Base-by-base conservation (phyloP, 2,329 filamentous ascomycete genomes). In the Chaetomiaceae sp. region DNA sequence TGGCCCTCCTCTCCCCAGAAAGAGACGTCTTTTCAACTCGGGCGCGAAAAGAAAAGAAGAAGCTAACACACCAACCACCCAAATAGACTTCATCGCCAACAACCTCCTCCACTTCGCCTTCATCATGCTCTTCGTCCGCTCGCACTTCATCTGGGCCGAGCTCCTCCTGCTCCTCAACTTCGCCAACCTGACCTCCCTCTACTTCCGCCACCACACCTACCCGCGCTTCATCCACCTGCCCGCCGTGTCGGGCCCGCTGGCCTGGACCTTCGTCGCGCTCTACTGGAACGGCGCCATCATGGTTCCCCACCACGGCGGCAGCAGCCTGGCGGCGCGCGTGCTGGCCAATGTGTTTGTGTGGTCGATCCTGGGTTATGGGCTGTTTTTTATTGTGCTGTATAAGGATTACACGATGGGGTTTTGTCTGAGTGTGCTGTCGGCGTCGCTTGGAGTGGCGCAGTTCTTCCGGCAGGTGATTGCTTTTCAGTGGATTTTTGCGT, bases 401-500 rank as follows among this genome's bases (percentile, higher is more conserved):
- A 89, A 87, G 81, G 82, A 85, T 60, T 84, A 84, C 67, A 86
- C 86, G 20, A 85, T 95, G 65, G 89, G 90, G 2, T 89, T 93
- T 66, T 83, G 81, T 48, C 76, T 96, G 60, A 86, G 83, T 59
- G 76, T 90, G 39, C 73, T 95, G 41, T 73, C 82, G 1, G 83
- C 89, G 5, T 81, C 89, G 16, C 81, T 95, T 37, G 89, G 87
- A 12, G 81, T 93, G 14, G 79, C 82, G 13, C 90, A 96, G 67
- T 83, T 95, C 70, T 72, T 83, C 44, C 76, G 78, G 62, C 82
- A 89, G 65, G 68, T 85, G 53, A 75, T 95, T 58, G 87, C 88
- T 6, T 75, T 95, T 57, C 90, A 96, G 71, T 95, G 89, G 89
- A 92, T 95, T 69, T 95, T 95, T 66, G 87, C 89, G 30, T 93